A percentile compares a stretch with the other conserved stretches of the same genome.
Evolutionary conservation across 83 land plant species (phyloP).

Genomic region (Picea abies): DNA sequence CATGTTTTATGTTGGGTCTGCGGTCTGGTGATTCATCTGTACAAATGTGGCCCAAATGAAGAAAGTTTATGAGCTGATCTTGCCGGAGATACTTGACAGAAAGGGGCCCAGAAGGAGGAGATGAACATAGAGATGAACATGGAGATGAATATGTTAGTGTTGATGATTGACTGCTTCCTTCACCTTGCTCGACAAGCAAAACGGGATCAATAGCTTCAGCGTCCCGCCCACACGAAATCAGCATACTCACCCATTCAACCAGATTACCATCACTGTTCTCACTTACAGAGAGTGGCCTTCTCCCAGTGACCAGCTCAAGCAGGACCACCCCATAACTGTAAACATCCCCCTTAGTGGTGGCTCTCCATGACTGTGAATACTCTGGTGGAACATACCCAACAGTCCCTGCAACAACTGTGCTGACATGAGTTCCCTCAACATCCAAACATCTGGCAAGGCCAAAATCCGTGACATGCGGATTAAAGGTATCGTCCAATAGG

Average conservation of each 20-base stretch:
- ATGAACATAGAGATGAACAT: too few species aligned
- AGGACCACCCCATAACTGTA: slow-evolving; percentile 70
- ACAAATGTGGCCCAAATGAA: slow-evolving; percentile 48
- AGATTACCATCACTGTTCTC: slow-evolving; percentile 29
- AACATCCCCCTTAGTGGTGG: slow-evolving; percentile 71
- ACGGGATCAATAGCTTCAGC: slow-evolving; percentile 16
- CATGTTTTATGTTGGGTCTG: slow-evolving; percentile 65
- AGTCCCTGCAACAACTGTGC: slow-evolving; percentile 68
- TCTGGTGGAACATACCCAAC: slow-evolving; percentile 77
- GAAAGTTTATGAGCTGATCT: slow-evolving; percentile 43
- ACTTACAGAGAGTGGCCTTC: slow-evolving; percentile 51
- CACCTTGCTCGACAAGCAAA: background rate
- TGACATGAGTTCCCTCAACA: slow-evolving; percentile 46
- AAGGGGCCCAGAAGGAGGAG: background rate
- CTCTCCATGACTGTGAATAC: slow-evolving; percentile 64
- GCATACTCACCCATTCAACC: slow-evolving; percentile 60
- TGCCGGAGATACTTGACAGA: slow-evolving; percentile 13
- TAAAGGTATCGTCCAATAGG: slow-evolving; percentile 54
- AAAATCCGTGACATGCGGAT: slow-evolving; percentile 64
- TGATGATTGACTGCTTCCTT: slow-evolving; percentile 15
- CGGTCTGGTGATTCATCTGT: slow-evolving; percentile 47
- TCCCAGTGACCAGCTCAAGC: slow-evolving; percentile 66
- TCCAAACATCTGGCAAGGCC: slow-evolving; percentile 53
- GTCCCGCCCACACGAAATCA: slow-evolving; percentile 21
- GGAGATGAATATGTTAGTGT: slow-evolving; percentile 8